Base-by-base conservation (phyloP, 352 stramenopile genomes). In the Phytophthora pistaciae region DNA sequence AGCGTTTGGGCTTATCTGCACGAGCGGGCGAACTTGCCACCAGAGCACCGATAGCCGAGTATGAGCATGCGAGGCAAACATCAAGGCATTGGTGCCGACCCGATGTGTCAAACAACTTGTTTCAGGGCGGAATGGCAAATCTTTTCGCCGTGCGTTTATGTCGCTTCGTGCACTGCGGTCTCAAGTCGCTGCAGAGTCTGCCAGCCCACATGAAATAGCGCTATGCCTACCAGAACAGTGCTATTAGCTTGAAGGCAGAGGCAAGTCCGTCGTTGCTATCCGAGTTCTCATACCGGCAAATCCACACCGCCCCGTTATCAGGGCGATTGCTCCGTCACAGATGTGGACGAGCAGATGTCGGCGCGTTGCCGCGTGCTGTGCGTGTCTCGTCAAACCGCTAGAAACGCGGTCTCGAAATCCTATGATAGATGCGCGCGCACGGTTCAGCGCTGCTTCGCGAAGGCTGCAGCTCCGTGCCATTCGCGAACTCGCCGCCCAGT, bases 401-500 rank as follows among this genome's bases (percentile, higher is more conserved):
- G 50, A 75, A 66, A 75, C 68, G 68, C 68, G 56, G 23, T 23
- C 27, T n/a, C 64, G n/a, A 44, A 42, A 56, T 56, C 46, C 20
- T n/a, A 44, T 67, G 56, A 44, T 63, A 33, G 54, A 50, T 66
- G 55, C 56, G 50, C 31, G 29, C 29, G 29, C 29, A 36, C 29
- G 29, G 29, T 36, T 36, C 29, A 36, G 29, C 29, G 18, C 42
- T 49, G 42, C 42, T 20, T 21, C 18, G 42, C 42, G 42, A 29
- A 49, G 40, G 62, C 33, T 55, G 52, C 46, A 58, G 46, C n/a
- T 46, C 29, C 40, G 21, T 70, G 65, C 14, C 70, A 77, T 68
- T 77, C 38, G 25, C 50, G 44, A 77, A 77, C 59, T 74, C 63
- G 23, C 63, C 44, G 27, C 27, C 38, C 9, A 71, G 62, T 59